Evolutionary conservation across 2,329 filamentous ascomycete genomes (phyloP), one percentile per base, ranked within the genome.

Genomic region (Aureobasidium sp.): DNA sequence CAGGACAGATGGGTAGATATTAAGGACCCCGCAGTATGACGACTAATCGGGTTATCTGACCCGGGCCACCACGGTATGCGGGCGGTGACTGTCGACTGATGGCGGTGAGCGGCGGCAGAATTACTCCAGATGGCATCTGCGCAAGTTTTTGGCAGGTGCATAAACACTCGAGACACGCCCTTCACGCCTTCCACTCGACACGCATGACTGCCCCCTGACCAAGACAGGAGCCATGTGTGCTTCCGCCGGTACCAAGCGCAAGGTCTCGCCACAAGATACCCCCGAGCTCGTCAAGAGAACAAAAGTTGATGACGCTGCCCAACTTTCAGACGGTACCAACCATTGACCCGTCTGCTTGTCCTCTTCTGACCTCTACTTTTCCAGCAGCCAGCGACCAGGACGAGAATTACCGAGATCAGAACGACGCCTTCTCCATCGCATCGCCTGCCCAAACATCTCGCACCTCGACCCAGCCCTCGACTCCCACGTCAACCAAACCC

Each of bases 401-500:
- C 20, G 59, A 53, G 29, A 29, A 39, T 9, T 12, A 47, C 14
- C 45, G 53, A 14, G 52, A 63, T 15, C 49, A 49, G 5, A 41
- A 52, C 29, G 51, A 60, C 5, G 27, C 31, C 4, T 59, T 12
- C 12, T 64, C 62, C 5, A 20, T 39, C 20, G 60, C 61, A 5
- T 60, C 49, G 3, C 49, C 48, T 17, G 49, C 29, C 7, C 27
- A 51, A 3, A 55, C 49, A 20, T 41, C 60, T 20, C 49, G 51
- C 8, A 67, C 64, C 20, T 71, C 70, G 29, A 68, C 70, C 60
- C 64, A 47, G 64, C 65, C 73, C 76, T 44, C 59, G 1, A 64
- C 62, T 6, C 64, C 64, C 17, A 61, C 17, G n/a, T 49, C 36
- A 1, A 34, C 52, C 20, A 51, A 65, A 34, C 84, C 81, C 63